Percentiles rank a stretch among this genome's conserved stretches.
These are phyloP conservation scores for Diaporthe caulivora DNA, from an alignment of 2,329 filamentous ascomycete species.

Conservation along the genomic window DNA sequence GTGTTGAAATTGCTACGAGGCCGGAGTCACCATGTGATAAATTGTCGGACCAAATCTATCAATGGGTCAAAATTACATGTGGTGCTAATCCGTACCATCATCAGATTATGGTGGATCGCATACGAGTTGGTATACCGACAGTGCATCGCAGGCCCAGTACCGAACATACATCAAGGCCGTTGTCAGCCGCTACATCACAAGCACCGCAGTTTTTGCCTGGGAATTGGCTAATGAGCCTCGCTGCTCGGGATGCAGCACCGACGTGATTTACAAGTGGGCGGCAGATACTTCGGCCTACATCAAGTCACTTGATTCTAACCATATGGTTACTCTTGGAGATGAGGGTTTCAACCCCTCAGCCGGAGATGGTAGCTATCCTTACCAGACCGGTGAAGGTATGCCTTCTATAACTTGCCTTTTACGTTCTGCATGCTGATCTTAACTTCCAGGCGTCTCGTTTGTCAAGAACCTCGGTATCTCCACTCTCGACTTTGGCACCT, in stretches of 20 bases:
- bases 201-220: constrained; percentile 63
- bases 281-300: constrained; percentile 68
- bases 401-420: neutral
- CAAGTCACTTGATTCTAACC: constrained; percentile 69
- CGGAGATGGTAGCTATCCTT: constrained; percentile 43
- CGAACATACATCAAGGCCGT: constrained; percentile 58
- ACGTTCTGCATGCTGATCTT: constrained; percentile 58
- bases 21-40: neutral
- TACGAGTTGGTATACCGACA: constrained; percentile 65
- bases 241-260: constrained; percentile 69
- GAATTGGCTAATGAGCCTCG: constrained; percentile 68
- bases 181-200: constrained; percentile 58
- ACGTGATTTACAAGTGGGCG: constrained; percentile 71
- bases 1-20: neutral
- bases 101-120: constrained; percentile 64
- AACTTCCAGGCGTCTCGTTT: constrained; percentile 63
- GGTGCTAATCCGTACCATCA: neutral
- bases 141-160: constrained; percentile 63
- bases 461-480: constrained; percentile 62
- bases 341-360: constrained; percentile 53
- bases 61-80: neutral
- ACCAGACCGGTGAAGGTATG: constrained; percentile 35
- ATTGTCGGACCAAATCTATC: neutral
- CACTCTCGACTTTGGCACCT: constrained; percentile 63
- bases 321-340: constrained; percentile 73